A percentile compares a stretch with the other conserved stretches of the same genome.
These are phyloP conservation scores for Zygosaccharomyces pseudobailii DNA, from an alignment of 1,139 yeast genomes.

Conservation along the genomic window DNA sequence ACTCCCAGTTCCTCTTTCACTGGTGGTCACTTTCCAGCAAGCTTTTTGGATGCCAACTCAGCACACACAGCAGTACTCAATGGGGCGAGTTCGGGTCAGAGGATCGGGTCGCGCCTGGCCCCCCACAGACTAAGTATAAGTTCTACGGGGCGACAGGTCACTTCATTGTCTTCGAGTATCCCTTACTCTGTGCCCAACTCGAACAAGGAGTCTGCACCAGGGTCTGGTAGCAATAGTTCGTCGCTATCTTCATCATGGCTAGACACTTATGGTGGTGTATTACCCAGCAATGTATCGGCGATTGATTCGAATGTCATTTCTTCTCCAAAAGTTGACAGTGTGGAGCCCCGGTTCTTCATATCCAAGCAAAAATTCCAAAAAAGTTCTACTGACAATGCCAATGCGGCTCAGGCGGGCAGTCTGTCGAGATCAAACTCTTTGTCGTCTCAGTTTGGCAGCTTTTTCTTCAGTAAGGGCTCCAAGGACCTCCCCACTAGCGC, in stretches of 20 bases:
- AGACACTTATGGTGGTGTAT: slow-evolving; percentile 39
- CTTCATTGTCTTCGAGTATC: slow-evolving; percentile 53
- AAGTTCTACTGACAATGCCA: slow-evolving; percentile 34
- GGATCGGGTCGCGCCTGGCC: slow-evolving; percentile 13
- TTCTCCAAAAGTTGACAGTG: slow-evolving; percentile 60
- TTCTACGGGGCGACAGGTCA: slow-evolving; percentile 16
- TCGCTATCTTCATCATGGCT: slow-evolving; percentile 32
- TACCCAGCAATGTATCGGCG: slow-evolving; percentile 50
- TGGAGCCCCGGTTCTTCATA: slow-evolving; percentile 68
- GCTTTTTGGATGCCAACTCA: slow-evolving; percentile 32
- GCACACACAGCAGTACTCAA: slow-evolving; percentile 33
- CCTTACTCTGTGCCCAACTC: slow-evolving; percentile 66
- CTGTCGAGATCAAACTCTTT: slow-evolving; percentile 48
- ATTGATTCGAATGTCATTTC: slow-evolving; percentile 56
- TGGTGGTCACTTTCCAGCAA: slow-evolving; percentile 24
- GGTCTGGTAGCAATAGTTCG: slow-evolving; percentile 23
- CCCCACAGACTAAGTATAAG: slow-evolving; percentile 6
- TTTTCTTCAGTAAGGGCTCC: slow-evolving; percentile 38
- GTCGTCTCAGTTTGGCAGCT: slow-evolving; percentile 38
- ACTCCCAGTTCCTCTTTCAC: slow-evolving; percentile 13
- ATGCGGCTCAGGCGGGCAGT: slow-evolving; percentile 35
- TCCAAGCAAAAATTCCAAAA: slow-evolving; percentile 69
- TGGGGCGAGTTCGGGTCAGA: slow-evolving; percentile 15
- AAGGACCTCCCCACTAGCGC: slow-evolving; percentile 14
- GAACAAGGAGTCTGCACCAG: slow-evolving; percentile 22